A percentile compares a stretch with the other conserved stretches of the same genome.
Conservation (phyloP, 257 asterid species). For the Vinca minor region DNA sequence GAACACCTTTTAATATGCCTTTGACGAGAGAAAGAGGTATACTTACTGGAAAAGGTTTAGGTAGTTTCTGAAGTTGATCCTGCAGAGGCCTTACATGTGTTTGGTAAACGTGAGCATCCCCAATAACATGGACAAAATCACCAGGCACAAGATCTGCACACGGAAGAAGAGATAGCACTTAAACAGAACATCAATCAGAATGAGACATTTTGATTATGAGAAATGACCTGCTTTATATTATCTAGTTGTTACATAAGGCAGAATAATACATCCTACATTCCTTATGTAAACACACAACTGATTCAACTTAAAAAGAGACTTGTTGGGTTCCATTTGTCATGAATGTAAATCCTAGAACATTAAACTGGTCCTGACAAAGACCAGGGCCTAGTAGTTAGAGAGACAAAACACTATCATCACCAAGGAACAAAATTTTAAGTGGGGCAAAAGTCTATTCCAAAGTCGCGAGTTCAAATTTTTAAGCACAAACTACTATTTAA, state of each 20-base stretch:
- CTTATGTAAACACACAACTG: not conserved
- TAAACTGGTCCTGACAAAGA: not conserved
- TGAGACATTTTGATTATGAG: not conserved
- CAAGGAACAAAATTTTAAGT: not conserved
- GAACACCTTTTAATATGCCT: not conserved
- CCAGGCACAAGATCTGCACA: slow-evolving; percentile 74
- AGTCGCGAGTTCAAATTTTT: not conserved
- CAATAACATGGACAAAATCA: slow-evolving; percentile 75
- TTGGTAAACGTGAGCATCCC: slow-evolving; percentile 84
- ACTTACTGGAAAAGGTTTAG: slow-evolving; percentile 91
- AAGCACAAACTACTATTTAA: not conserved
- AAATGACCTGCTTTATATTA: not conserved
- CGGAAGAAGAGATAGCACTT: not conserved
- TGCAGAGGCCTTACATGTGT: slow-evolving; percentile 69
- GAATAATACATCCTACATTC: not conserved
- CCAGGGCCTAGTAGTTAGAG: not conserved
- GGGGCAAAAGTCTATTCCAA: not conserved
- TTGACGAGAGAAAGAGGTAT: not conserved
- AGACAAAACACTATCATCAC: not conserved
- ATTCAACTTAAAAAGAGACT: not conserved
- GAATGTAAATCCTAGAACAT: not conserved
- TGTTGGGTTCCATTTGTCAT: not conserved
- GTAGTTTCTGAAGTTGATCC: slow-evolving; percentile 74
- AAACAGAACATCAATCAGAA: not conserved
- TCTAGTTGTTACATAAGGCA: not conserved